These are phyloP conservation scores for Hypoxylon sp. DNA, from an alignment of 2,329 filamentous ascomycete species.

Conservation along the genomic window DNA sequence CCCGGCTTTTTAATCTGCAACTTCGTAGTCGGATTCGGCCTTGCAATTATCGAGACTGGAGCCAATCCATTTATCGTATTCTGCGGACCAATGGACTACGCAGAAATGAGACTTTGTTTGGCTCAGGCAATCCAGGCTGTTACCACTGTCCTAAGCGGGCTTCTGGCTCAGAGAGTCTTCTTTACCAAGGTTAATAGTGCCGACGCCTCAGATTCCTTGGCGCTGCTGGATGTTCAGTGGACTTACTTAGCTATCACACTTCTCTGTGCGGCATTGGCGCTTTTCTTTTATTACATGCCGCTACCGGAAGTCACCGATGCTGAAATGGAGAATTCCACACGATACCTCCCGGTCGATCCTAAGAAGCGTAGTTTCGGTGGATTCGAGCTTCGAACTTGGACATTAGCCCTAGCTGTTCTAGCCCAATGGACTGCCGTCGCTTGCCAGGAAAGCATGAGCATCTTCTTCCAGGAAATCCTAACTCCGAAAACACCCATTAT, in stretches of 20 bases:
- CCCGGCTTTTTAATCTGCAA: slow-evolving; percentile 82
- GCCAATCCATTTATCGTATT: slow-evolving; percentile 82
- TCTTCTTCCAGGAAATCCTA: slow-evolving; percentile 71
- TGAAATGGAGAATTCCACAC: slow-evolving; percentile 66
- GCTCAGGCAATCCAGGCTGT: slow-evolving; percentile 84
- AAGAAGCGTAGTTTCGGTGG: slow-evolving; percentile 65
- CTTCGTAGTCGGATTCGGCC: slow-evolving; percentile 82
- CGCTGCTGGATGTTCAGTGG: slow-evolving; percentile 84
- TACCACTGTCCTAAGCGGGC: slow-evolving; percentile 78
- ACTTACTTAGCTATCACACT: slow-evolving; percentile 86
- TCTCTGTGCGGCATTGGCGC: slow-evolving; percentile 78
- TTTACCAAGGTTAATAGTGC: slow-evolving; percentile 71
- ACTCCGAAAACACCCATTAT: slow-evolving; percentile 51
- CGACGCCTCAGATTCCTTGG: slow-evolving; percentile 57
- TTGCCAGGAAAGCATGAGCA: slow-evolving; percentile 76
- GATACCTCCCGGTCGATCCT: slow-evolving; percentile 65
- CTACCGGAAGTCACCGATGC: slow-evolving; percentile 72
- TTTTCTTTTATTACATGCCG: slow-evolving; percentile 79
- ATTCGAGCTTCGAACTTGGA: slow-evolving; percentile 68
- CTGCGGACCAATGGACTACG: slow-evolving; percentile 80
- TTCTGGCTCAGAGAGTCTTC: slow-evolving; percentile 81
- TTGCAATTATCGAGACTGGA: slow-evolving; percentile 83
- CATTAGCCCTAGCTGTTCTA: slow-evolving; percentile 78
- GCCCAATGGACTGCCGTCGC: slow-evolving; percentile 87
- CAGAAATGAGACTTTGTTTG: slow-evolving; percentile 81